Evolutionary conservation across 257 asterid species (phyloP).

Genomic region (Henckelia pumila): DNA sequence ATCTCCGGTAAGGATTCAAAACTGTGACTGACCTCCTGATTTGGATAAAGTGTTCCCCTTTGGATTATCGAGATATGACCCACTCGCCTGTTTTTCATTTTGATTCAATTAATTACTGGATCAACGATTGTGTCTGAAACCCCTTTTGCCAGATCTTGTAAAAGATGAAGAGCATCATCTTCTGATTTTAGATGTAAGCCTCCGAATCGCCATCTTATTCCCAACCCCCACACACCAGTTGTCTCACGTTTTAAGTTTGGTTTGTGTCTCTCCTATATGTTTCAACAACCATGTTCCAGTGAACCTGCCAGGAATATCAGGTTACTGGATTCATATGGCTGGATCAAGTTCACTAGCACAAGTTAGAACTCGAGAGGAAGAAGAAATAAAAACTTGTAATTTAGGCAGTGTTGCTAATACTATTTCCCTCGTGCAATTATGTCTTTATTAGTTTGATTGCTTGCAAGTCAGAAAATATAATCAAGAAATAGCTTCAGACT

Average conservation of each 20-base stretch:
- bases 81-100: slow-evolving; percentile 19
- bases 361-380: neutral
- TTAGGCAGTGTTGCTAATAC: neutral
- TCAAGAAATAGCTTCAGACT: neutral
- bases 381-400: neutral
- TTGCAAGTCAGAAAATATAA: neutral
- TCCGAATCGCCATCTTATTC: slow-evolving; percentile 7
- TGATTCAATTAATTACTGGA: slow-evolving; percentile 18
- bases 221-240: neutral
- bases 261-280: neutral
- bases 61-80: slow-evolving; percentile 9
- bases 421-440: slow-evolving; percentile 4
- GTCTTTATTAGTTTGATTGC: neutral
- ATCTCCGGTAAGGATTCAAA: slow-evolving; percentile 48
- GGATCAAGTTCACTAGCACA: too few species aligned
- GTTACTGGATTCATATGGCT: too few species aligned
- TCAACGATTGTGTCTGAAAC: slow-evolving; percentile 51
- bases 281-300: neutral
- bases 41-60: slow-evolving; percentile 9
- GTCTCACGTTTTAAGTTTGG: slow-evolving; percentile 6
- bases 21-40: slow-evolving; percentile 10
- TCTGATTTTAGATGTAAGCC: slow-evolving; percentile 69
- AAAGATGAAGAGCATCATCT: slow-evolving; percentile 58
- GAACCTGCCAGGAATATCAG: neutral
- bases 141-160: slow-evolving; percentile 73